phyloP scores from a whole-genome alignment of 192 early-diverging fungal species.

The Linnemannia zychae region DNA sequence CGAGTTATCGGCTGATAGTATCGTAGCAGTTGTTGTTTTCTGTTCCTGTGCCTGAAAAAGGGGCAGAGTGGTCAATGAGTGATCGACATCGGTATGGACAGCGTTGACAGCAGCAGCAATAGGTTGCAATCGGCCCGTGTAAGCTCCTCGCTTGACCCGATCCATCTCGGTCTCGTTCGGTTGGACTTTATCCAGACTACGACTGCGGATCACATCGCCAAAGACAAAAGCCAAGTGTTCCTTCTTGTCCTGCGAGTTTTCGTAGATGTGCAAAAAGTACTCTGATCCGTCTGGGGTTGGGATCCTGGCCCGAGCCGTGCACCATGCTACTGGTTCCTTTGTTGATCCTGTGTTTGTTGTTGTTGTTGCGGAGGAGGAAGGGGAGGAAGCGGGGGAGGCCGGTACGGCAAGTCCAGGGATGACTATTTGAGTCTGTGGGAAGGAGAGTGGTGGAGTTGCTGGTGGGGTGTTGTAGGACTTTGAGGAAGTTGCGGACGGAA shows the following conservation, averaged over 20 bases:
- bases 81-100: not conserved
- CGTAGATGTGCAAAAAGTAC: constrained; percentile 88
- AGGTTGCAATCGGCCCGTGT: constrained; percentile 60
- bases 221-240: constrained; percentile 96
- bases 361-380: not conserved
- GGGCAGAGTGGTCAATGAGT: not conserved
- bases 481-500: not conserved
- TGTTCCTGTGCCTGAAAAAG: constrained; percentile 9
- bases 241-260: constrained; percentile 85
- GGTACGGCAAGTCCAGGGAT: not conserved
- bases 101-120: not conserved
- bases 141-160: constrained; percentile 84
- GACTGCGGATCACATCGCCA: constrained; percentile 82
- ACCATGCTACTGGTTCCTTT: constrained; percentile 43
- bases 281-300: constrained; percentile 82
- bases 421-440: not conserved
- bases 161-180: constrained; percentile 84
- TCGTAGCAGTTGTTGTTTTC: not conserved
- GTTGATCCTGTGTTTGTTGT: not conserved
- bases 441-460: constrained; percentile 37
- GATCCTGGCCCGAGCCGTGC: constrained; percentile 79
- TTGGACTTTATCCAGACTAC: constrained; percentile 73
- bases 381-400: not conserved
- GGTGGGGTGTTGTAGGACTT: constrained; percentile 46
- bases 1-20: not conserved